Percentiles rank a stretch among this genome's conserved stretches.
phyloP scores from a whole-genome alignment of 306 rosid species.

The Geum urbanum region DNA sequence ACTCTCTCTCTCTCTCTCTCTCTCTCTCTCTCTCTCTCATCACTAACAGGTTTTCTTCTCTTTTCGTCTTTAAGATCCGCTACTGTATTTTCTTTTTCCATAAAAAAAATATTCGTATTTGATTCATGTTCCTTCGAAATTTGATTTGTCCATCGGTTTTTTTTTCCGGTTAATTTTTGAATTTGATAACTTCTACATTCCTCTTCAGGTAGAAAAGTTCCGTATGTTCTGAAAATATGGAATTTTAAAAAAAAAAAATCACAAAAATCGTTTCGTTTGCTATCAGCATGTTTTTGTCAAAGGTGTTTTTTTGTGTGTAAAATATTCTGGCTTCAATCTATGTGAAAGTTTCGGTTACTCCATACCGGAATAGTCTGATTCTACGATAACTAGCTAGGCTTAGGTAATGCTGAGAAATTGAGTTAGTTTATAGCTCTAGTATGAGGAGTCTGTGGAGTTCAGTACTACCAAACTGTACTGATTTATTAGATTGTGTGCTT shows the following conservation, averaged over 20 bases:
- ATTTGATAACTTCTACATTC: not conserved
- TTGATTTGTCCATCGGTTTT: not conserved
- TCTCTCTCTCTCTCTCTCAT: not conserved
- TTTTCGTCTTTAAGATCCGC: not conserved
- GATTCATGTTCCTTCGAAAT: not conserved
- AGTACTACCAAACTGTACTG: not conserved
- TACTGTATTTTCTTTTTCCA: not conserved
- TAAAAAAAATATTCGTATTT: not conserved
- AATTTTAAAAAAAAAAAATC: no score
- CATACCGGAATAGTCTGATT: not conserved
- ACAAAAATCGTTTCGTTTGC: not conserved
- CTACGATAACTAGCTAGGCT: no score
- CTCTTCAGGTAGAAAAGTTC: not conserved
- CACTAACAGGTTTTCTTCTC: constrained; percentile 2
- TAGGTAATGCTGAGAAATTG: not conserved
- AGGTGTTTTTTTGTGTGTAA: no score
- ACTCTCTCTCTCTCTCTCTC: not conserved
- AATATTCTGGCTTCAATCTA: not conserved
- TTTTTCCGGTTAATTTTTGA: not conserved
- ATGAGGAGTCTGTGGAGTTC: not conserved
- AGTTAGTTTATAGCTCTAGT: not conserved
- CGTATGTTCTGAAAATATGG: not conserved
- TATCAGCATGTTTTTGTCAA: no score
- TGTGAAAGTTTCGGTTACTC: no score
- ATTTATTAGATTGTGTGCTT: not conserved